Percentiles rank a stretch among this genome's conserved stretches.
phyloP scores from a whole-genome alignment of 1,139 yeast genomes.

The Candida sanyaensis region DNA sequence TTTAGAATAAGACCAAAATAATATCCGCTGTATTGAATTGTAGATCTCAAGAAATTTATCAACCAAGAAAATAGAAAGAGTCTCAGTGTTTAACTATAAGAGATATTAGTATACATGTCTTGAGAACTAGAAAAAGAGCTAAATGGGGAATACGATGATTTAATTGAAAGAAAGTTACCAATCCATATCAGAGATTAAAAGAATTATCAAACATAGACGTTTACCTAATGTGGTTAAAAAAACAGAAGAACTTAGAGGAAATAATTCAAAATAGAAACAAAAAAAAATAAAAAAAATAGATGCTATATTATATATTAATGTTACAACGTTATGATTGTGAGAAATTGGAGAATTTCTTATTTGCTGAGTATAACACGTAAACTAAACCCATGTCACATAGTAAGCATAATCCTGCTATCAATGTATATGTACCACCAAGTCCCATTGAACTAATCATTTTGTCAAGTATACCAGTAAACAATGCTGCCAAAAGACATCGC shows the following conservation, averaged over 20 bases:
- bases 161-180: constrained; percentile 90
- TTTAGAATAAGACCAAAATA: constrained; percentile 67
- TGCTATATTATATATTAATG: too few relatives aligned
- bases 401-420: constrained; percentile 32
- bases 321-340: too few relatives aligned
- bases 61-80: constrained; percentile 97
- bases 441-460: constrained; percentile 28
- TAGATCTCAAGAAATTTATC: constrained; percentile 92
- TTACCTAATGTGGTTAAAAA: constrained; percentile 84
- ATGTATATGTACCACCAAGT: constrained; percentile 39
- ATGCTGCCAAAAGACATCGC: constrained; percentile 39
- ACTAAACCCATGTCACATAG: constrained; percentile 21
- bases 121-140: constrained; percentile 85
- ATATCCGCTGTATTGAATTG: constrained; percentile 78
- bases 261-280: constrained; percentile 83
- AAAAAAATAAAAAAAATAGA: too few relatives aligned
- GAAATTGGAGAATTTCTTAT: not conserved
- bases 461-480: constrained; percentile 34
- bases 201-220: constrained; percentile 91
- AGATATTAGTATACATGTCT: constrained; percentile 90
- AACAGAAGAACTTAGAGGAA: constrained; percentile 81
- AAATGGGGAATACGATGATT: constrained; percentile 87
- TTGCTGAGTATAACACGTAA: constrained; percentile 13
- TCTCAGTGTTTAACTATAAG: constrained; percentile 94
- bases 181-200: constrained; percentile 93